Conservation (phyloP, 169 alveolate genomes). For the Plasmodium coatneyi region DNA sequence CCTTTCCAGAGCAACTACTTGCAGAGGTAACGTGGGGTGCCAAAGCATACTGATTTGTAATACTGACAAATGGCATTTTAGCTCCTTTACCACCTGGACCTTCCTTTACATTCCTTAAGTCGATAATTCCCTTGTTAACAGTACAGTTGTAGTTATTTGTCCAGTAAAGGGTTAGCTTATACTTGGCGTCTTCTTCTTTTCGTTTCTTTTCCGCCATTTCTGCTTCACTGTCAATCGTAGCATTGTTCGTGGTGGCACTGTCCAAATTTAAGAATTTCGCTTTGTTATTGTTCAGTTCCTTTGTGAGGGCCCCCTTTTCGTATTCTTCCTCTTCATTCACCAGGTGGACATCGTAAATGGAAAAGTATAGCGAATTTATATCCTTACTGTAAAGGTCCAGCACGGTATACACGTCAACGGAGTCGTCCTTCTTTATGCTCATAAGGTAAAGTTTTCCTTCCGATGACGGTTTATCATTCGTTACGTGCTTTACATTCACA, state of each 20-base stretch:
- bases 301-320: neutral
- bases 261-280: slow-evolving; percentile 18
- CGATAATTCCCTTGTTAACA: slow-evolving; percentile 49
- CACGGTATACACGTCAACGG: neutral
- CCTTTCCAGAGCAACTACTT: slow-evolving; percentile 35
- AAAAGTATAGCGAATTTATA: slow-evolving; percentile 21
- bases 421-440: neutral
- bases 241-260: neutral
- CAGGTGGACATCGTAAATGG: slow-evolving; percentile 27
- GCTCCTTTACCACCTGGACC: neutral
- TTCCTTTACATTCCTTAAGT: slow-evolving; percentile 2
- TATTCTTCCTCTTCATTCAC: slow-evolving; percentile 17
- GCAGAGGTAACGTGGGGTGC: slow-evolving; percentile 30
- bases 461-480: slow-evolving; percentile 33
- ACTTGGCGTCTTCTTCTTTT: neutral
- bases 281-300: neutral
- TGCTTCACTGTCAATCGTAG: neutral
- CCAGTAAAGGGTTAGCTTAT: slow-evolving; percentile 16
- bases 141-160: slow-evolving; percentile 40
- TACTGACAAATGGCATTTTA: slow-evolving; percentile 10
- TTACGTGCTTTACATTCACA: slow-evolving; percentile 21
- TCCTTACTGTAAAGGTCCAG: slow-evolving; percentile 40
- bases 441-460: slow-evolving; percentile 15
- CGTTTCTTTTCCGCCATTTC: neutral
- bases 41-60: slow-evolving; percentile 3